Percentiles rank a stretch among this genome's conserved stretches.
Conservation (phyloP, 345 rosid genomes). For the Moringa oleifera region DNA sequence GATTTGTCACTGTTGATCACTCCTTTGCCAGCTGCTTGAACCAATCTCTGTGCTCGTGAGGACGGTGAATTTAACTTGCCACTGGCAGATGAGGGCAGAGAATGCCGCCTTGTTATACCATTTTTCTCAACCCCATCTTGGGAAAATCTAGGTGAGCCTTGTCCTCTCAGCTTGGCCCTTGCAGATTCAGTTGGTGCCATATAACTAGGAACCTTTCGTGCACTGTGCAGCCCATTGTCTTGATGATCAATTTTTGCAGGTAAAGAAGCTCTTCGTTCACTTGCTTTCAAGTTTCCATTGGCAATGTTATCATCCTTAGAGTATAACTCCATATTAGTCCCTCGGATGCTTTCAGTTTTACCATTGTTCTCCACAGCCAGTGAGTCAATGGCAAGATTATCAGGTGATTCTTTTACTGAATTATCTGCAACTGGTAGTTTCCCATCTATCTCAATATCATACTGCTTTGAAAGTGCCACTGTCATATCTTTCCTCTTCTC, state of each 20-base stretch:
- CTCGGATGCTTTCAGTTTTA: conserved; percentile 33
- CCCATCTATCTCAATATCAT: conserved; percentile 23
- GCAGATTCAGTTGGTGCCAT: conserved; percentile 90
- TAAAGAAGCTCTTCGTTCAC: conserved; percentile 60
- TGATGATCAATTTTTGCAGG: conserved; percentile 53
- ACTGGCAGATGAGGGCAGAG: conserved; percentile 61
- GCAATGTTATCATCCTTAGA: conserved; percentile 31
- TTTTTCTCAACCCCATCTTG: conserved; percentile 46
- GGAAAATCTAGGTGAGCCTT: conserved; percentile 53
- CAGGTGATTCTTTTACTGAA: conserved; percentile 22
- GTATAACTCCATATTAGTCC: conserved; percentile 21
- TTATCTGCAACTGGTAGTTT: conserved; percentile 19
- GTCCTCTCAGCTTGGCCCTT: conserved; percentile 71
- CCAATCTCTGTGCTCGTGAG: conserved; percentile 51
- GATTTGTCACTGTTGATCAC: conserved; percentile 49
- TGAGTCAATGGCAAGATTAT: conserved; percentile 16
- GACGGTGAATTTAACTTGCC: conserved; percentile 52
- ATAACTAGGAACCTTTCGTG: conserved; percentile 66
- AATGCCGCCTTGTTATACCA: conserved; percentile 55
- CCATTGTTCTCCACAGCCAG: conserved; percentile 26
- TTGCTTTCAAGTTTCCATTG: conserved; percentile 36
- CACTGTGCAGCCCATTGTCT: conserved; percentile 43
- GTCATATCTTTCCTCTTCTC: conserved; percentile 30
- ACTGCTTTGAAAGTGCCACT: conserved; percentile 21
- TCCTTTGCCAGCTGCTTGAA: conserved; percentile 56